Evolutionary conservation across 306 rosid genomes (phyloP).

Genomic region (Casuarina glauca): DNA sequence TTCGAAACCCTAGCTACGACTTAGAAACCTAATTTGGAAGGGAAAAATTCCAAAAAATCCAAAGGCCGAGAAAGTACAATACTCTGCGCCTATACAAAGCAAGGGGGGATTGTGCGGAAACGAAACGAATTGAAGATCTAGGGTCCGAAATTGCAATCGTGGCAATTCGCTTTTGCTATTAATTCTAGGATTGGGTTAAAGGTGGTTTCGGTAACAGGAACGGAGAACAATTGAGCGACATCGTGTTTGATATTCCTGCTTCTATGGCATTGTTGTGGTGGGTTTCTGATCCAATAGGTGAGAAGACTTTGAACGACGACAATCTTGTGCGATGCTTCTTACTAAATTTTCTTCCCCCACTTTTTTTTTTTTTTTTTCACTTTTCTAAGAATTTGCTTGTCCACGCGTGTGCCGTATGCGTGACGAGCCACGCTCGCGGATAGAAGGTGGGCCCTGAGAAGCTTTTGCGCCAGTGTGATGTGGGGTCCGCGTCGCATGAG

Average conservation of each 20-base stretch:
- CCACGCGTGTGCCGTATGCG: slow-evolving; percentile 45
- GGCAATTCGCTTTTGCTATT: background rate
- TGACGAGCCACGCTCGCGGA: slow-evolving; percentile 10
- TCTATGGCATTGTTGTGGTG: slow-evolving; percentile 24
- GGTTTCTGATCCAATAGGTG: background rate
- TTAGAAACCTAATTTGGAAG: slow-evolving; percentile 20
- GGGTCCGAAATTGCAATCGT: background rate
- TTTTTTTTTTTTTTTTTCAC: background rate
- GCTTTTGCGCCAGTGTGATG: slow-evolving; percentile 10
- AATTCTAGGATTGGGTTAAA: slow-evolving; percentile 36
- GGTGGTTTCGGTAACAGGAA: slow-evolving; percentile 13
- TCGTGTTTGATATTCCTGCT: slow-evolving; percentile 10
- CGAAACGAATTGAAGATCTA: slow-evolving; percentile 27
- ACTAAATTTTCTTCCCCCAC: slow-evolving; percentile 11
- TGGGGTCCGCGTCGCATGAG: slow-evolving; percentile 40
- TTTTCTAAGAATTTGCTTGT: background rate
- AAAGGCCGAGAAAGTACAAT: slow-evolving; percentile 21
- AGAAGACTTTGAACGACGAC: background rate
- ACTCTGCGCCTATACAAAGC: slow-evolving; percentile 7
- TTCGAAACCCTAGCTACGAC: slow-evolving; percentile 45
- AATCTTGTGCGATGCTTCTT: background rate
- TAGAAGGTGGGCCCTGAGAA: slow-evolving; percentile 3
- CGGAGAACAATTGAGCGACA: slow-evolving; percentile 7
- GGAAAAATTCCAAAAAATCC: background rate
- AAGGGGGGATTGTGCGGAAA: slow-evolving; percentile 9